A percentile compares a stretch with the other conserved stretches of the same genome.
These are phyloP conservation scores for Venturia asperata DNA, from an alignment of 2,329 filamentous ascomycete genomes.

Conservation along the genomic window DNA sequence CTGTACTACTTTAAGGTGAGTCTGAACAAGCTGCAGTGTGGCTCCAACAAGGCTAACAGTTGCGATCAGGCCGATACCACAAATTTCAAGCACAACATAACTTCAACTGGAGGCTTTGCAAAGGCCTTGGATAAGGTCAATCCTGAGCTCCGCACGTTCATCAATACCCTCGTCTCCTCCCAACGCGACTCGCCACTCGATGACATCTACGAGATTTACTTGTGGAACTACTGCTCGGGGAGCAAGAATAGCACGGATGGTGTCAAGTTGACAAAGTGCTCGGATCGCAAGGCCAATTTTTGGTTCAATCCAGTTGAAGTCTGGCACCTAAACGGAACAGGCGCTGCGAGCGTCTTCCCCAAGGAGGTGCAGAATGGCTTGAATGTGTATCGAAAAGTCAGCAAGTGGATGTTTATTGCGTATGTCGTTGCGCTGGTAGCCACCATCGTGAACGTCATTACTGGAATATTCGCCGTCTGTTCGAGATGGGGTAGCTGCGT, in stretches of 20 bases:
- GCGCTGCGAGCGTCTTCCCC: constrained; percentile 51
- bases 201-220: constrained; percentile 70
- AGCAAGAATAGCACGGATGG: constrained; percentile 44
- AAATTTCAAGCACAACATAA: constrained; percentile 43
- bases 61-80: constrained; percentile 49
- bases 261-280: constrained; percentile 55
- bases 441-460: constrained; percentile 63
- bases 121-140: constrained; percentile 14
- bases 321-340: constrained; percentile 53
- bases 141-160: constrained; percentile 27
- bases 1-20: constrained; percentile 38
- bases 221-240: constrained; percentile 81
- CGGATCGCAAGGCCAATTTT: constrained; percentile 65
- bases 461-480: constrained; percentile 78
- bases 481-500: constrained; percentile 73
- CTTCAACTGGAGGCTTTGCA: constrained; percentile 22
- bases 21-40: constrained; percentile 38
- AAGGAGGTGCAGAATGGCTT: constrained; percentile 59
- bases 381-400: constrained; percentile 64
- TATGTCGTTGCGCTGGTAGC: constrained; percentile 67
- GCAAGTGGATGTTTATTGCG: constrained; percentile 75
- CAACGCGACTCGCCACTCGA: constrained; percentile 46
- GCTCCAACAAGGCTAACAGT: not conserved
- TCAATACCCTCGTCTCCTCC: constrained; percentile 34
- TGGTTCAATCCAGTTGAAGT: constrained; percentile 64